Base-by-base conservation (phyloP, 2,329 filamentous ascomycete species). In the Lasiodiplodia sp. region DNA sequence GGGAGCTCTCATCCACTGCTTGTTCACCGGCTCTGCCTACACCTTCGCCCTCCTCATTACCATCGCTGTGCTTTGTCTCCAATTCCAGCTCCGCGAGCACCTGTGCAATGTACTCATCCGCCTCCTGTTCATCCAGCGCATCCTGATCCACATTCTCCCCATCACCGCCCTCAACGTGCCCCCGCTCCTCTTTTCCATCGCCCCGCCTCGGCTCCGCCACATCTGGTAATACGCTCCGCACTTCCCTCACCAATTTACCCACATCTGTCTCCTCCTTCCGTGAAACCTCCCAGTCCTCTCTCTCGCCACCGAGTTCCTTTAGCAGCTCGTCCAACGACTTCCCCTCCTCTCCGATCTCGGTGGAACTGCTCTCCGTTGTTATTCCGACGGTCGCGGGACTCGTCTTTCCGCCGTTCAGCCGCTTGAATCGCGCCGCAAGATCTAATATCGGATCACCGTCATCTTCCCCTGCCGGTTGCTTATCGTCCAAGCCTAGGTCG, bases 311-410 rank as follows among this genome's bases (percentile, higher is more conserved):
- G 4, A 85, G 72, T 69, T 85, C 82, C 18, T 75, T 76, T 7
- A 85, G 72, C 23, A 85, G 71, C 66, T 84, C 81, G 38, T 85
- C 83, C n/a, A 85, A 72, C 31, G 77, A 82, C 72, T 79, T 79
- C 68, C 83, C 83, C 66, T 84, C 81, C 37, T 51, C 67, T 7
- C 34, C 66, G 2, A 18, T 34, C 21, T 12, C 57, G 5, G 3
- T 34, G 8, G 28, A 47, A 23, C 31, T 49, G 6, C 28, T 34
- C 18, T 18, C 57, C 2, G 49, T n/a, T 28, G 38, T 23, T 16
- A 25, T 47, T 28, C 14, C 34, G 6, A 11, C 23, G 14, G n/a
- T 10, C 23, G 12, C 7, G 31, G 31, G 8, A 34, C 31, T 34
- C 11, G 21, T 31, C 28, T 60, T n/a, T 31, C 65, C 12, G 44